Evolutionary conservation across 2,329 filamentous ascomycete genomes (phyloP).

Genomic region (Sphaerostilbella broomeana): DNA sequence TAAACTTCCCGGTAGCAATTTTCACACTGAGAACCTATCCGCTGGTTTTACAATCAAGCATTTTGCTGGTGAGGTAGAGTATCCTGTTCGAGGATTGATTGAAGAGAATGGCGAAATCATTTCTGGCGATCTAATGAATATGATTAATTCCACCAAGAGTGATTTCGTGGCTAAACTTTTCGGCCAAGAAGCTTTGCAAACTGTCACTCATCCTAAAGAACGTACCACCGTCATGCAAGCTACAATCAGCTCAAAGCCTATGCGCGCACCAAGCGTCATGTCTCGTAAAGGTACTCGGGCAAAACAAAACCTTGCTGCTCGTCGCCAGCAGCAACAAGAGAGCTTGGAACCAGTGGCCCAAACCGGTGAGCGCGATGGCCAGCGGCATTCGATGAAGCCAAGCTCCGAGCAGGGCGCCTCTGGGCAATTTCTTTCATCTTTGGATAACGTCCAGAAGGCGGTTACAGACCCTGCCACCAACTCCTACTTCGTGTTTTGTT

Average conservation of each 20-base stretch:
- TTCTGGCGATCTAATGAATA: slow-evolving; percentile 89
- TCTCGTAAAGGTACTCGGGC: slow-evolving; percentile 59
- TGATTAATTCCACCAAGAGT: slow-evolving; percentile 82
- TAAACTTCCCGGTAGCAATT: slow-evolving; percentile 81
- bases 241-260: slow-evolving; percentile 90
- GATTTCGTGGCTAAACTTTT: slow-evolving; percentile 86
- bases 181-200: slow-evolving; percentile 90
- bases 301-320: slow-evolving; percentile 27
- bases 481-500: slow-evolving; percentile 90
- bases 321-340: slow-evolving; percentile 36
- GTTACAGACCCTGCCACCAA: slow-evolving; percentile 79
- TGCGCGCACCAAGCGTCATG: slow-evolving; percentile 88
- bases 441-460: slow-evolving; percentile 87
- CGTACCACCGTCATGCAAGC: slow-evolving; percentile 89
- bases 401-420: slow-evolving; percentile 73
- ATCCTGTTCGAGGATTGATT: slow-evolving; percentile 75
- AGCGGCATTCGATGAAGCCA: slow-evolving; percentile 23
- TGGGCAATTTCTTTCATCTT: slow-evolving; percentile 80
- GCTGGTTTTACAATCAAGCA: slow-evolving; percentile 87
- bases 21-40: slow-evolving; percentile 72
- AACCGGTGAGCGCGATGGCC: slow-evolving; percentile 42
- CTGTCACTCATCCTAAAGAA: slow-evolving; percentile 88
- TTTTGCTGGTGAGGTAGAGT: slow-evolving; percentile 95
- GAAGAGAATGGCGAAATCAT: slow-evolving; percentile 97
- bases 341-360: slow-evolving; percentile 42